Evolutionary conservation across 2,329 filamentous ascomycete genomes (phyloP), one percentile per base, ranked within the genome.

Genomic region (Pseudogymnoascus sp.): DNA sequence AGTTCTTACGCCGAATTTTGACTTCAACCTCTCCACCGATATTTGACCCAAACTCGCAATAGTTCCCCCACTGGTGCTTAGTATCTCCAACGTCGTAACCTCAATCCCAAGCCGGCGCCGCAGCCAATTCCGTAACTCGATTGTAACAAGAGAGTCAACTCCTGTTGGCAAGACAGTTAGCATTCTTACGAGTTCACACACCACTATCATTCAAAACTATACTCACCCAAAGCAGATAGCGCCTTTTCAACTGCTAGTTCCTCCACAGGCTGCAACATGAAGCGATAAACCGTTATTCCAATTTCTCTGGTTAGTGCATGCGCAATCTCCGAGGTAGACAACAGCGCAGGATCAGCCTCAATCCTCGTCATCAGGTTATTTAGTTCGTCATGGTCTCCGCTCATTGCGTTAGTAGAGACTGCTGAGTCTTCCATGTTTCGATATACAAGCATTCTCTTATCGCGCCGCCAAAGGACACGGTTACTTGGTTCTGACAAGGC

Each of bases 51-150:
- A 42, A 10, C 40, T 42, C 19, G 40, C 40, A 42, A 42, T 42
- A 9, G 40, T 42, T 9, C 40, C 40, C 2, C 40, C 40, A 10
- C 19, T 21, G 19, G 17, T 42, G 19, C 40, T 42, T 13, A 42
- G 10, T 11, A 42, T 42, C 40, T 42, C 40, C 40, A 42, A 42
- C 10, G 40, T 42, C 19, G 40, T 42, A 11, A 42, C 40, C n/a
- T 42, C 40, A 42, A 42, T 42, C 40, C 40, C 40, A 42, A 42
- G 17, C n/a, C 40, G 17, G 40, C 40, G 40, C 4, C 40, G 40
- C 21, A 69, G 62, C 66, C 66, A 69, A 42, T 65, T 63, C 3
- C 65, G 53, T n/a, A 69, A 40, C 28, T 67, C 65, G 8, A 69
- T 65, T 15, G 66, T 63, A 17, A 68, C 64, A 8, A 69, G 62